phyloP scores from a whole-genome alignment of 768 basidiomycete species.

The Boletus edulis region DNA sequence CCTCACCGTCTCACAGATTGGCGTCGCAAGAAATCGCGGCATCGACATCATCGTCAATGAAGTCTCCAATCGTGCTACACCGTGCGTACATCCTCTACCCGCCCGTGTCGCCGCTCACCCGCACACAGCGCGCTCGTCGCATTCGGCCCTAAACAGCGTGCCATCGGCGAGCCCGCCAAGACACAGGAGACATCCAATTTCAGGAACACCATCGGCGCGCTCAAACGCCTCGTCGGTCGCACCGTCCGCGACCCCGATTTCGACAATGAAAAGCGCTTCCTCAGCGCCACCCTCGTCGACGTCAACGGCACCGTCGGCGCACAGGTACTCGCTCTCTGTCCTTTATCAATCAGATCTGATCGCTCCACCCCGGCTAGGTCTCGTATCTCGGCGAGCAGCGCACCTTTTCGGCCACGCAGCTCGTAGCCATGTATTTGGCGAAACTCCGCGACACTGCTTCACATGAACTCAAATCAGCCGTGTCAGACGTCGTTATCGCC shows the following conservation, averaged over 20 bases:
- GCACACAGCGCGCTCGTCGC: conserved; percentile 81
- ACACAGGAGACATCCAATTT: conserved; percentile 98
- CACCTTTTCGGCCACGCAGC: conserved; percentile 83
- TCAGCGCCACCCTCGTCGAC: conserved; percentile 85
- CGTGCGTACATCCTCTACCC: conserved; percentile 52
- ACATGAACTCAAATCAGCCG: conserved; percentile 79
- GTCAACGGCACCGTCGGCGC: conserved; percentile 78
- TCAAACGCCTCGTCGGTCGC: conserved; percentile 90
- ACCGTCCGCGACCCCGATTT: conserved; percentile 79
- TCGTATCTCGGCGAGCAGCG: conserved; percentile 81
- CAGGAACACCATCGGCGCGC: conserved; percentile 91
- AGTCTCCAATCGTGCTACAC: conserved; percentile 94
- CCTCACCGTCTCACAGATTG: conserved; percentile 55
- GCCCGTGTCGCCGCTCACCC: not conserved
- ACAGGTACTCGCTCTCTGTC: conserved; percentile 49
- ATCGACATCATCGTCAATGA: conserved; percentile 99
- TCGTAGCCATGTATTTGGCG: conserved; percentile 87
- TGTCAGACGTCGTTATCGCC: conserved; percentile 92
- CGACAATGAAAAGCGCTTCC: conserved; percentile 85
- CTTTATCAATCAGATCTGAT: conserved; percentile 13
- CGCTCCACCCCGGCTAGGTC: conserved; percentile 50
- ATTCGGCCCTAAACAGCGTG: conserved; percentile 87
- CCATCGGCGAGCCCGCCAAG: conserved; percentile 94
- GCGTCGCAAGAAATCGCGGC: conserved; percentile 91
- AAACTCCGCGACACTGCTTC: conserved; percentile 88